Base-by-base conservation (phyloP, 225 moss, liverwort and hornwort genomes). In the Bryoerythrophyllum caledonicum region DNA sequence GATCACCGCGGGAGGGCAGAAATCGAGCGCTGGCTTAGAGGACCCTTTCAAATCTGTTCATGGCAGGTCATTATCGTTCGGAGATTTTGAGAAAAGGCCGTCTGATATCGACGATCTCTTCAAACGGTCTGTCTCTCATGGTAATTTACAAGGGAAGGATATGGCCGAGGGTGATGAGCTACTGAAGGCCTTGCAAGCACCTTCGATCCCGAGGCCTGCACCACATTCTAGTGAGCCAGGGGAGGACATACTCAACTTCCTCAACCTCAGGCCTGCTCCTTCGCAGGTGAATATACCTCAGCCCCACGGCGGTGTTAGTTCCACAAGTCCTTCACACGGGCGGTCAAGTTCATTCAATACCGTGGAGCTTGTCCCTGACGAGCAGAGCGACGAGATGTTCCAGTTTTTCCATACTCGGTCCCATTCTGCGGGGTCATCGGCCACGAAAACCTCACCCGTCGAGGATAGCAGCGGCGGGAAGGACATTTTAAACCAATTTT, bases 361-460 rank as follows among this genome's bases (percentile, higher is more conserved):
- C 21, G 26, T 82, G 75, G 85, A 88, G 63, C 85, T 88, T 70
- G 80, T 80, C 11, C 88, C 85, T 10, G 88, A 88, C 20, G 80
- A 82, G 35, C 88, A 80, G 68, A 66, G 75, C 61, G 88, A 88
- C 19, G 88, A 88, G 55, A 88, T 88, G 85, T 88, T 85, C 55
- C 85, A 88, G 28, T 88, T 88, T 76, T 80, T 88, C 41, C 88
- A 82, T 71, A 75, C 80, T 35, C 80, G 80, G 78, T 88, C 88
- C n/a, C 78, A 65, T 49, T 85, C 88, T 65, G 88, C 80, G 40
- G 82, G 82, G 59, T 80, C 82, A 24, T 67, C 81, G 41, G 76
- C 72, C 26, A 75, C 25, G 7, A 69, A 62, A 38, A 56, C 72
- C n/a, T n/a, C n/a, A n/a, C n/a, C n/a, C 70, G 51, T 59, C 19